These are phyloP conservation scores for Diaporthe longicolla DNA, from an alignment of 2,329 filamentous ascomycete genomes.

Conservation along the genomic window DNA sequence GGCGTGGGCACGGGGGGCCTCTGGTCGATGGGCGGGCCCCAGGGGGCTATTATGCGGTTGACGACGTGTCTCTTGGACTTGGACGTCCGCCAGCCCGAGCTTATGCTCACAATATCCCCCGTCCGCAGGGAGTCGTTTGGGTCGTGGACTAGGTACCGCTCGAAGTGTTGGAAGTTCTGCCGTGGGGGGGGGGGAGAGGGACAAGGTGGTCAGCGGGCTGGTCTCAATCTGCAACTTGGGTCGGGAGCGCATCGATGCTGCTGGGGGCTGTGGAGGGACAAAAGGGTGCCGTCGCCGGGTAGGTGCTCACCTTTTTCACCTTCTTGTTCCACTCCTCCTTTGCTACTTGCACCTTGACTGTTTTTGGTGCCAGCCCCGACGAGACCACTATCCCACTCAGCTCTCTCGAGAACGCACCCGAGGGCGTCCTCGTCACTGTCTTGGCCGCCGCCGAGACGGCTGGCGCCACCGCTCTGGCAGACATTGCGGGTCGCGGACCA, in stretches of 20 bases:
- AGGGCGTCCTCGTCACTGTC: slow-evolving; percentile 17
- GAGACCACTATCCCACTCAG: slow-evolving; percentile 78
- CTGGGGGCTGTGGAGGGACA: no score
- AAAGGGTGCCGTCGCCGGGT: background rate
- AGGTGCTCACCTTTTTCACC: slow-evolving; percentile 75
- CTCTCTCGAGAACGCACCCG: slow-evolving; percentile 18
- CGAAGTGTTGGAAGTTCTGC: slow-evolving; percentile 75
- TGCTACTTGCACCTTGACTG: slow-evolving; percentile 82
- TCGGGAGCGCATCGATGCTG: background rate
- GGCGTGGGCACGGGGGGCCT: slow-evolving; percentile 76
- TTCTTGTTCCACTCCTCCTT: slow-evolving; percentile 79
- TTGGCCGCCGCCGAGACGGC: slow-evolving; percentile 28
- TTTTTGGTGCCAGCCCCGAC: slow-evolving; percentile 82
- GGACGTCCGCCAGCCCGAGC: slow-evolving; percentile 74
- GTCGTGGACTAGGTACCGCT: slow-evolving; percentile 82
- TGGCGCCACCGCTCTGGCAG: slow-evolving; percentile 32
- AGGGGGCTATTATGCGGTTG: slow-evolving; percentile 79
- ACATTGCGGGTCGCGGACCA: slow-evolving; percentile 26
- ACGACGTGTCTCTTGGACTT: slow-evolving; percentile 81
- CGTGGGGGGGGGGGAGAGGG: background rate
- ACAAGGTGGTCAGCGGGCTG: background rate
- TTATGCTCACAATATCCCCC: slow-evolving; percentile 82
- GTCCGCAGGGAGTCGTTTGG: slow-evolving; percentile 79
- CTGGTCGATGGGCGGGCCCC: slow-evolving; percentile 72
- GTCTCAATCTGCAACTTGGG: background rate